Evolutionary conservation across 306 rosid species (phyloP).

Genomic region (Hippophae rhamnoides): DNA sequence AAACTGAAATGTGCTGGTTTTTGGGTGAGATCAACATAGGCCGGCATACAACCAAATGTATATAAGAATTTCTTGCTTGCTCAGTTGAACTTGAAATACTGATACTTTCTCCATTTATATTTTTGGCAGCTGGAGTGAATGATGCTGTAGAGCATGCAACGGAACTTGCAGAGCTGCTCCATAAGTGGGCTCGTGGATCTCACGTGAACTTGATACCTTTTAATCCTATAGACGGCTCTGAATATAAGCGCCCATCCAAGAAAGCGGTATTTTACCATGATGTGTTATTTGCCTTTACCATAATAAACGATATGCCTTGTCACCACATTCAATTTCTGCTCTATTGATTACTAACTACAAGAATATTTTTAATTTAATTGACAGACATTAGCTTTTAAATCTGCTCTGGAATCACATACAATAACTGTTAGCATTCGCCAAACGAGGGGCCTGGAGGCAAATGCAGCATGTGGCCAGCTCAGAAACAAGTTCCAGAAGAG

Average conservation of each 20-base stretch:
- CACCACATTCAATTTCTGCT: neutral
- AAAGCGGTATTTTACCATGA: conserved; percentile 52
- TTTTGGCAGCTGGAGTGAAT: conserved; percentile 83
- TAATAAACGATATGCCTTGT: neutral
- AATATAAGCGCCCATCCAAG: conserved; percentile 71
- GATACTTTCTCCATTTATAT: conserved; percentile 8
- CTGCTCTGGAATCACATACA: conserved; percentile 62
- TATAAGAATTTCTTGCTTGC: neutral
- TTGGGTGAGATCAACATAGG: too few relatives aligned
- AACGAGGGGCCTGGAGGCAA: conserved; percentile 93
- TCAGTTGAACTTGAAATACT: conserved; percentile 4
- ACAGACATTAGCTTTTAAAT: conserved; percentile 67
- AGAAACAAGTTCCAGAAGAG: conserved; percentile 75
- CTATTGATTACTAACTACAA: neutral
- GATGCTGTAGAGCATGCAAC: conserved; percentile 66
- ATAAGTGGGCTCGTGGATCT: conserved; percentile 47
- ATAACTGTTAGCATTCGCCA: conserved; percentile 71
- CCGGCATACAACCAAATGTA: too few relatives aligned
- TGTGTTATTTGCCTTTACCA: neutral
- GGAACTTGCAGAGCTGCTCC: conserved; percentile 82
- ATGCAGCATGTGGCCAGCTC: conserved; percentile 98
- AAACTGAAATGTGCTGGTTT: too few relatives aligned
- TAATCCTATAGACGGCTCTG: conserved; percentile 91
- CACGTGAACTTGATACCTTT: conserved; percentile 95
- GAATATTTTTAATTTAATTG: conserved; percentile 12